A percentile compares a stretch with the other conserved stretches of the same genome.
Evolutionary conservation across 768 basidiomycete species (phyloP).

Genomic region (Tricholoma furcatifolium): DNA sequence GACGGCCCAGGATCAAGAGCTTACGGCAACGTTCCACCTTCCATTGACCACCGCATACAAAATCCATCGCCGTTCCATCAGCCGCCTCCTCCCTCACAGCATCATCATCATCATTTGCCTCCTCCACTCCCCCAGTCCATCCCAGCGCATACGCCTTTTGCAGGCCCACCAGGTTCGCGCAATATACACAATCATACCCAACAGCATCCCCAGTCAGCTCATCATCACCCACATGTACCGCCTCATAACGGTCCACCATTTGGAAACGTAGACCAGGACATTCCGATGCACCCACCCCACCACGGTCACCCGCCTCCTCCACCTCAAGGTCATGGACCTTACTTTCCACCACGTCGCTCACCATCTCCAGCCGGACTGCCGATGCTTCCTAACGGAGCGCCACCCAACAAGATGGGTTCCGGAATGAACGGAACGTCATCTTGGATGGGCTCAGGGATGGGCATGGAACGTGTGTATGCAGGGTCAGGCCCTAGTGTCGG

Average conservation of each 20-base stretch:
- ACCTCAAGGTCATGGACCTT: slow-evolving; percentile 10
- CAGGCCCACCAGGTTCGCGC: slow-evolving; percentile 15
- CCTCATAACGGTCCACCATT: slow-evolving; percentile 25
- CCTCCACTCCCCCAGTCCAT: slow-evolving; percentile 9
- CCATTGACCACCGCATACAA: slow-evolving; percentile 9
- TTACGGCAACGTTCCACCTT: background rate
- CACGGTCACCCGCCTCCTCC: slow-evolving; percentile 11
- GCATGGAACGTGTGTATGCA: slow-evolving; percentile 23
- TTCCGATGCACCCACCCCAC: slow-evolving; percentile 7
- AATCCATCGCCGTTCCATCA: slow-evolving; percentile 2
- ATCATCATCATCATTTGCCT: slow-evolving; percentile 11
- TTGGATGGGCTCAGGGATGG: slow-evolving; percentile 36
- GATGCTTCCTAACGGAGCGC: slow-evolving; percentile 27
- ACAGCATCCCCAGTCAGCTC: slow-evolving; percentile 12
- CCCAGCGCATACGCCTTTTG: slow-evolving; percentile 10
- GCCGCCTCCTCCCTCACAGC: slow-evolving; percentile 4
- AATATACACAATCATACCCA: slow-evolving; percentile 17
- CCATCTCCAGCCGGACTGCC: slow-evolving; percentile 32
- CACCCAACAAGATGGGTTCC: slow-evolving; percentile 19
- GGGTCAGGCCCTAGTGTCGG: slow-evolving; percentile 8
- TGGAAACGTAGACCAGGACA: slow-evolving; percentile 9
- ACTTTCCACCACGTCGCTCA: slow-evolving; percentile 27
- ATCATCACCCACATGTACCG: slow-evolving; percentile 7
- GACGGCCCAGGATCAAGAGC: slow-evolving; percentile 9
- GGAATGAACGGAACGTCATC: slow-evolving; percentile 24